These are phyloP conservation scores for Thelephora ganbajun DNA, from an alignment of 768 basidiomycete genomes.

Conservation along the genomic window DNA sequence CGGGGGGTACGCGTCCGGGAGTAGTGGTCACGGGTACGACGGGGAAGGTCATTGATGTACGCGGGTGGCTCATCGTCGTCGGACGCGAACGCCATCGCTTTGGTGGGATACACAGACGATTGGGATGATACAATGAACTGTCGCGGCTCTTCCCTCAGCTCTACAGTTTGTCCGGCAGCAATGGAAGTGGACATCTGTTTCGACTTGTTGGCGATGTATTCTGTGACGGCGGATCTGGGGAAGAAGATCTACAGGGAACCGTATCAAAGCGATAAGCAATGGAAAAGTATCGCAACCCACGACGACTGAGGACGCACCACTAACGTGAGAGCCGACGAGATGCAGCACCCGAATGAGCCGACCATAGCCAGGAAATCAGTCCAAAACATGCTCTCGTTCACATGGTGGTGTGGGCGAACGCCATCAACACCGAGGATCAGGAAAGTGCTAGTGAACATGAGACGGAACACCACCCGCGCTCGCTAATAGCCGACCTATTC, in stretches of 20 bases:
- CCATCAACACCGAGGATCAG: slow-evolving; percentile 61
- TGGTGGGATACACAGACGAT: no score
- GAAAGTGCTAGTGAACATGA: slow-evolving; percentile 53
- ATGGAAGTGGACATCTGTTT: no score
- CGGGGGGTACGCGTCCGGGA: no score
- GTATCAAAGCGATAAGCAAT: not conserved
- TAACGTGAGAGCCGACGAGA: slow-evolving; percentile 65
- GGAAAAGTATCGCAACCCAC: slow-evolving; percentile 6
- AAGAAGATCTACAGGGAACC: slow-evolving; percentile 53
- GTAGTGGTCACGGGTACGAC: no score
- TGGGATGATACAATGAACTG: no score
- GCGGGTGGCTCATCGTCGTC: no score
- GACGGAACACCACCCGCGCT: slow-evolving; percentile 61
- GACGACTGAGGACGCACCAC: slow-evolving; percentile 28
- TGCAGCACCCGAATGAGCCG: slow-evolving; percentile 41
- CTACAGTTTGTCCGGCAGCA: no score
- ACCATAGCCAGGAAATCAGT: slow-evolving; percentile 44
- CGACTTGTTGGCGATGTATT: no score
- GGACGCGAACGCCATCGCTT: no score
- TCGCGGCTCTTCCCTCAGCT: no score
- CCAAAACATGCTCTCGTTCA: slow-evolving; percentile 44
- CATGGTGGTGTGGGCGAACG: slow-evolving; percentile 32
- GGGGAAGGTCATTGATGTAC: no score
- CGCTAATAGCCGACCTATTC: slow-evolving; percentile 23
- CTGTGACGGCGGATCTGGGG: slow-evolving; percentile 20